Conservation (phyloP, 2,329 filamentous ascomycete genomes). For the Ophiognomonia clavigignenti-juglandacearum region DNA sequence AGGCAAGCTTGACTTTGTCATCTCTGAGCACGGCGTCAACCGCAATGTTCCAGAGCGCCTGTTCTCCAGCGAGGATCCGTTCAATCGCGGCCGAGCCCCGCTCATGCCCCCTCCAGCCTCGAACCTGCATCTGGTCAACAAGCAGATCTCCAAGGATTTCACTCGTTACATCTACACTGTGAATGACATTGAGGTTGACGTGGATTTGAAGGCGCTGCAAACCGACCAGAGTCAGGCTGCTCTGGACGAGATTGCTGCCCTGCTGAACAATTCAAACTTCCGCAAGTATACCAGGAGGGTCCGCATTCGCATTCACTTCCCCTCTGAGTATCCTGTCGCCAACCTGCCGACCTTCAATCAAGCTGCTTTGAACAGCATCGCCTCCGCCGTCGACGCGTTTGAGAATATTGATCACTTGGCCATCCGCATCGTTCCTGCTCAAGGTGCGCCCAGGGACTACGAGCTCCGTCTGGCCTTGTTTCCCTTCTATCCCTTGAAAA, state of each 20-base stretch:
- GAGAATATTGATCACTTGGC: neutral
- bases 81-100: neutral
- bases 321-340: slow-evolving; percentile 10
- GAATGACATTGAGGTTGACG: slow-evolving; percentile 9
- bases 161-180: slow-evolving; percentile 11
- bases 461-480: slow-evolving; percentile 12
- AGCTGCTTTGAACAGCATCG: slow-evolving; percentile 5
- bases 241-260: slow-evolving; percentile 1
- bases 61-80: neutral
- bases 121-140: slow-evolving; percentile 12
- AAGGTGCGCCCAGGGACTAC: slow-evolving; percentile 9
- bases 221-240: neutral
- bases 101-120: neutral
- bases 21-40: slow-evolving; percentile 14
- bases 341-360: slow-evolving; percentile 13
- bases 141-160: slow-evolving; percentile 12
- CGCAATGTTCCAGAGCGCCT: slow-evolving; percentile 9
- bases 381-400: slow-evolving; percentile 5
- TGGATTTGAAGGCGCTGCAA: slow-evolving; percentile 11
- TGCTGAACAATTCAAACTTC: slow-evolving; percentile 10
- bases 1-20: slow-evolving; percentile 8
- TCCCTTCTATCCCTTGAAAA: slow-evolving; percentile 13
- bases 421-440: slow-evolving; percentile 8
- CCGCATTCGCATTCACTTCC: slow-evolving; percentile 16
- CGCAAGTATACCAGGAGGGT: neutral